These are phyloP conservation scores for Colletotrichum sp. DNA, from an alignment of 2,329 filamentous ascomycete genomes.

Conservation along the genomic window DNA sequence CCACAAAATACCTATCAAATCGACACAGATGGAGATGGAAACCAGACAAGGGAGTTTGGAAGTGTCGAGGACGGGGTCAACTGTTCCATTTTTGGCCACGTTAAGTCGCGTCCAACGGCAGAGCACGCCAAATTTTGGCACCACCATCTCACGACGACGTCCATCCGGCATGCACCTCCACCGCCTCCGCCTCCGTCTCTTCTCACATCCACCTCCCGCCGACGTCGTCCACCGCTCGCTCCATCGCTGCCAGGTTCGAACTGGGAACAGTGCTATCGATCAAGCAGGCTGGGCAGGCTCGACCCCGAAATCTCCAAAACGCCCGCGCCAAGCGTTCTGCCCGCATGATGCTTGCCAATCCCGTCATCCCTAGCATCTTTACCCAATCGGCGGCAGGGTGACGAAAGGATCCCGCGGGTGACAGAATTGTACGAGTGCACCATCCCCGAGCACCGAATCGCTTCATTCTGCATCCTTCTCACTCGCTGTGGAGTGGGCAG, in stretches of 20 bases:
- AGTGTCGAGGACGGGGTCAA: background rate
- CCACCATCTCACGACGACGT: constrained; percentile 17
- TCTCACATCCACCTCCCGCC: background rate
- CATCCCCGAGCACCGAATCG: constrained; percentile 1
- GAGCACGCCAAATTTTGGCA: constrained; percentile 6
- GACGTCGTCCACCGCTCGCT: background rate
- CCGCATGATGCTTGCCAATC: constrained; percentile 19
- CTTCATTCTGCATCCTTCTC: background rate
- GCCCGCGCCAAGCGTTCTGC: constrained; percentile 19
- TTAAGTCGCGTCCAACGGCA: background rate
- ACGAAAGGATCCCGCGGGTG: background rate
- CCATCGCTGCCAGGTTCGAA: background rate
- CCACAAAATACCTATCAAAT: background rate
- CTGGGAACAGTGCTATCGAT: background rate
- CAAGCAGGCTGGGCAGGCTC: background rate
- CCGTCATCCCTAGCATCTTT: constrained; percentile 8
- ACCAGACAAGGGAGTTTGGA: background rate
- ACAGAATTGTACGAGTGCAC: background rate
- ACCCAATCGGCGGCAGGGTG: constrained; percentile 9
- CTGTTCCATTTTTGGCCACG: background rate
- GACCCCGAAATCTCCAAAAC: constrained; percentile 3
- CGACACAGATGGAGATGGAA: background rate
- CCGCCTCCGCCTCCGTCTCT: background rate
- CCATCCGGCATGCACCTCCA: background rate
- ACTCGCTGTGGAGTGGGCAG: background rate